These are phyloP conservation scores for Globisporangium cederbergense DNA, from an alignment of 352 stramenopile species.

Conservation along the genomic window DNA sequence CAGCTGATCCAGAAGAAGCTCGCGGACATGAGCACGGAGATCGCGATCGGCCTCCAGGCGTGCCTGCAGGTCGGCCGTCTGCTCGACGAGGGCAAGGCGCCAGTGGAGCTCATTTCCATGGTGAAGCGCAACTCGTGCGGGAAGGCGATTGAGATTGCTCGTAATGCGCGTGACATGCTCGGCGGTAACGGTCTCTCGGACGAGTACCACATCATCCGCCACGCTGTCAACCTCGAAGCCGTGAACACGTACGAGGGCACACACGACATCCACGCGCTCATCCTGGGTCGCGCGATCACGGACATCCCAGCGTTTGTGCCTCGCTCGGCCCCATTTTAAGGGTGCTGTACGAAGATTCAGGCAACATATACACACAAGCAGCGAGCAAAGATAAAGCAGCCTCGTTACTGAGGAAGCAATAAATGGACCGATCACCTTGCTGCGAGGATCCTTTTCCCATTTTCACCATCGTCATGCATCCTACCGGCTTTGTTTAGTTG, in stretches of 20 bases:
- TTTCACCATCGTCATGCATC: no score
- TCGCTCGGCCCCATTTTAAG: slow-evolving; percentile 55
- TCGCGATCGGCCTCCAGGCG: slow-evolving; percentile 90
- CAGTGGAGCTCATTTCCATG: slow-evolving; percentile 92
- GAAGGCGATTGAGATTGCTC: slow-evolving; percentile 94
- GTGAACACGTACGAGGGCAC: slow-evolving; percentile 99
- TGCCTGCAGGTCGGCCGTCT: slow-evolving; percentile 91
- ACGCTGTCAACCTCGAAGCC: slow-evolving; percentile 97
- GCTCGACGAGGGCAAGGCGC: slow-evolving; percentile 77
- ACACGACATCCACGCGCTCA: slow-evolving; percentile 98
- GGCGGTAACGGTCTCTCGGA: slow-evolving; percentile 98
- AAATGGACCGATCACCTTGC: no score
- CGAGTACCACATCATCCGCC: slow-evolving; percentile 98
- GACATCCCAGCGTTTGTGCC: slow-evolving; percentile 94
- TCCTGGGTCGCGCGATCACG: slow-evolving; percentile 96
- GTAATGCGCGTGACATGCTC: slow-evolving; percentile 93
- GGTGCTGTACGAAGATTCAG: neutral
- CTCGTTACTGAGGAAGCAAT: neutral
- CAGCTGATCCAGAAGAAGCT: slow-evolving; percentile 99
- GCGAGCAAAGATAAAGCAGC: neutral
- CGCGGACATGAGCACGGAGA: slow-evolving; percentile 96
- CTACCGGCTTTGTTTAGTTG: no score
- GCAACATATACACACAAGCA: neutral
- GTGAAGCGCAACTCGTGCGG: slow-evolving; percentile 96
- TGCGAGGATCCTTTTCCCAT: no score